These are phyloP conservation scores for Plasmodium gonderi DNA, from an alignment of 169 alveolate genomes.

Conservation along the genomic window DNA sequence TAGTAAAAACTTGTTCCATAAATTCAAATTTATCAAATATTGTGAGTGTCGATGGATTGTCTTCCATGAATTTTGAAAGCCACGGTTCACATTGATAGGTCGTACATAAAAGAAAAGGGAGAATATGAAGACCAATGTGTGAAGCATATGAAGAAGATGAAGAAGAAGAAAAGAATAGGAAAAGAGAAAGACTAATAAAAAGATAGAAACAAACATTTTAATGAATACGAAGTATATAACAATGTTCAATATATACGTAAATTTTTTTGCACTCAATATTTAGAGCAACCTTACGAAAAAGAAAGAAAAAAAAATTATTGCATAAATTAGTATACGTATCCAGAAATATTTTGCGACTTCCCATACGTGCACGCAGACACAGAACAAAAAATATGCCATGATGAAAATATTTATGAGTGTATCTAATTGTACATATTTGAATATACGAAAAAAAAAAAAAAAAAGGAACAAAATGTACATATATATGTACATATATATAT, in stretches of 20 bases:
- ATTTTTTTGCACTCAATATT: background rate
- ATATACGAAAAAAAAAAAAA: no score
- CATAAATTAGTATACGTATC: no score
- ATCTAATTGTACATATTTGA: no score
- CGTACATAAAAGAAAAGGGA: background rate
- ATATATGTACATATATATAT: no score
- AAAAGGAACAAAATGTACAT: no score
- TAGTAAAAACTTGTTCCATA: slow-evolving; percentile 41
- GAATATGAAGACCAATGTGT: background rate
- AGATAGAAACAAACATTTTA: background rate
- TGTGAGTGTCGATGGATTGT: slow-evolving; percentile 44
- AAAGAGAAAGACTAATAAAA: background rate
- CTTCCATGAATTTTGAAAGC: slow-evolving; percentile 51
- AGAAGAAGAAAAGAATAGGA: background rate
- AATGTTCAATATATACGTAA: background rate
- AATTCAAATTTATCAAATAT: slow-evolving; percentile 48
- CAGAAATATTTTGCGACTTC: no score
- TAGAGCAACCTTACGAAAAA: background rate
- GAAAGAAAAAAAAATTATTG: background rate
- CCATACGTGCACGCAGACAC: no score
- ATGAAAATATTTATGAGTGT: no score
- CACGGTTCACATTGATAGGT: slow-evolving; percentile 29
- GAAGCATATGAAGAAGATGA: background rate
- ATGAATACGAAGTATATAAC: background rate
- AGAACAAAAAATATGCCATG: no score